Percentiles rank a stretch among this genome's conserved stretches.
Evolutionary conservation across 495 filamentous ascomycete species (phyloP).

Genomic region (Penicillium simplicissimum): DNA sequence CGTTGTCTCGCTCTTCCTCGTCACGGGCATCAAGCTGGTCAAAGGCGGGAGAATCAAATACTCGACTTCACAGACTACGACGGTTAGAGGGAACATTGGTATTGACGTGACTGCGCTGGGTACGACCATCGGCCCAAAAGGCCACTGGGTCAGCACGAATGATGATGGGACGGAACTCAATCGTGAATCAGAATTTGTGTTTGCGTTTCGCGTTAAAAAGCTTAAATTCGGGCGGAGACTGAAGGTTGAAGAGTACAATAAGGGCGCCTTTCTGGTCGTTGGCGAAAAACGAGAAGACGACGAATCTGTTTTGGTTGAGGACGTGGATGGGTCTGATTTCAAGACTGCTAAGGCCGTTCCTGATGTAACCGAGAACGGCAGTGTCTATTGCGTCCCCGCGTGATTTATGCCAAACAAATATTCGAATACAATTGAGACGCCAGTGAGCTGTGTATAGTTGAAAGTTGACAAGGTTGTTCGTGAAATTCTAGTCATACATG

Average conservation of each 20-base stretch:
- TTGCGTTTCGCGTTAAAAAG: conserved; percentile 35
- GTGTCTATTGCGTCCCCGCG: conserved; percentile 30
- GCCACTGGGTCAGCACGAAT: conserved; percentile 25
- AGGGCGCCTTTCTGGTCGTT: conserved; percentile 29
- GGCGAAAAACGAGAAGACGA: conserved; percentile 16
- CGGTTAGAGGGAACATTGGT: conserved; percentile 25
- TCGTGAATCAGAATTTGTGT: conserved; percentile 31
- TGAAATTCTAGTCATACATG: conserved; percentile 21
- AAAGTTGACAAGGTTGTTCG: background rate
- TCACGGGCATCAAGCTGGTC: conserved; percentile 36
- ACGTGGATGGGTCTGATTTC: conserved; percentile 29
- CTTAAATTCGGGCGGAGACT: conserved; percentile 28
- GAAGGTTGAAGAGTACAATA: conserved; percentile 30
- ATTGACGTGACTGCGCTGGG: conserved; percentile 22
- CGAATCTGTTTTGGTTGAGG: conserved; percentile 26
- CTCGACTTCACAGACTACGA: conserved; percentile 24
- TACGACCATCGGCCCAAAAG: conserved; percentile 25
- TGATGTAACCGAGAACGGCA: conserved; percentile 29
- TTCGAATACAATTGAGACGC: background rate
- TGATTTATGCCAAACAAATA: background rate
- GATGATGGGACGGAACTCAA: conserved; percentile 29
- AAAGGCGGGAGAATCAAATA: conserved; percentile 34
- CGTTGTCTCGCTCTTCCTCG: conserved; percentile 24
- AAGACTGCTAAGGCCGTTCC: conserved; percentile 21
- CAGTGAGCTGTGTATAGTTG: background rate